These are phyloP conservation scores for Gloeostereum incarnatum DNA, from an alignment of 768 basidiomycete species.

Conservation along the genomic window DNA sequence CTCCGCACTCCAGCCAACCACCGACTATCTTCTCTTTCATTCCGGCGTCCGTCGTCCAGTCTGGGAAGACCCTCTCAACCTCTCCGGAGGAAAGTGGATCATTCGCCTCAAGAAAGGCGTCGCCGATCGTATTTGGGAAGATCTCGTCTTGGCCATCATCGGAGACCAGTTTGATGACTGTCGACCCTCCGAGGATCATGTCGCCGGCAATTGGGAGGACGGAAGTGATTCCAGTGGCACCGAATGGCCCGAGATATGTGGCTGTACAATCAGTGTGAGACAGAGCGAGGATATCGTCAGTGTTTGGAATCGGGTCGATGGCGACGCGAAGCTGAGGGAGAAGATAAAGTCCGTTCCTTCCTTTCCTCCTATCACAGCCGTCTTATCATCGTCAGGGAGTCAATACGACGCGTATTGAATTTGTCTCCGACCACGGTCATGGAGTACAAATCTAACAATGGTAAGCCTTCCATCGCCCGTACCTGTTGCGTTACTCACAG, in stretches of 20 bases:
- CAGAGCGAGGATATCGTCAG: slow-evolving; percentile 92
- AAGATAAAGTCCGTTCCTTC: slow-evolving; percentile 60
- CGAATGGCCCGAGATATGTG: slow-evolving; percentile 81
- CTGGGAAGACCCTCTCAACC: slow-evolving; percentile 93
- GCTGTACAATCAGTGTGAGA: slow-evolving; percentile 89
- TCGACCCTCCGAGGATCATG: slow-evolving; percentile 27
- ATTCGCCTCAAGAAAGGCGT: slow-evolving; percentile 87
- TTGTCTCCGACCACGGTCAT: slow-evolving; percentile 73
- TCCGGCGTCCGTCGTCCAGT: slow-evolving; percentile 78
- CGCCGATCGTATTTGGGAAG: slow-evolving; percentile 88
- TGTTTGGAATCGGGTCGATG: slow-evolving; percentile 84
- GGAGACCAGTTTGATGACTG: slow-evolving; percentile 86
- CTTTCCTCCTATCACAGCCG: background rate
- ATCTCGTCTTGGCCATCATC: slow-evolving; percentile 75
- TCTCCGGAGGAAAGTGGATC: slow-evolving; percentile 90
- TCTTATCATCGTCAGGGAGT: slow-evolving; percentile 45
- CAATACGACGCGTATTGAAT: slow-evolving; percentile 65
- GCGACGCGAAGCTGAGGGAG: slow-evolving; percentile 66
- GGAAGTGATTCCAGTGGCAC: slow-evolving; percentile 22
- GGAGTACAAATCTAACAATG: slow-evolving; percentile 95
- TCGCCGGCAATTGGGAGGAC: slow-evolving; percentile 25
- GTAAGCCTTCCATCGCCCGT: slow-evolving; percentile 31
- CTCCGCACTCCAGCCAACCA: slow-evolving; percentile 76
- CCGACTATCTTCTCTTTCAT: slow-evolving; percentile 92
- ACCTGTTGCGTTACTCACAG: slow-evolving; percentile 5